These are phyloP conservation scores for Choanephora cucurbitarum DNA, from an alignment of 371 early-diverging fungal species.

Conservation along the genomic window DNA sequence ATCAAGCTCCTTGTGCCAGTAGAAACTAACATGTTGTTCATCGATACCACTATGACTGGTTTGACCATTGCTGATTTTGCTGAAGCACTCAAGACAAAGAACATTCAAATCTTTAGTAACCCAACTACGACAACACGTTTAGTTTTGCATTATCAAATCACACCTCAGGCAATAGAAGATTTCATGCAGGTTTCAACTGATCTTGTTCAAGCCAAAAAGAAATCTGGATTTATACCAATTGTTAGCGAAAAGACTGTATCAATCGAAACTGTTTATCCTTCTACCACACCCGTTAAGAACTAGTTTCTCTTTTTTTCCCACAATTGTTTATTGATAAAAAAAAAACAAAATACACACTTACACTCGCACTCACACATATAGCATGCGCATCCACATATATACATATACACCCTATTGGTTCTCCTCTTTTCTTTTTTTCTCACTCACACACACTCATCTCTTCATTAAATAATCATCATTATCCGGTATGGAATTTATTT, in stretches of 20 bases:
- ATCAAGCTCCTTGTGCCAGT: constrained; percentile 62
- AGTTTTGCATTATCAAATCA: constrained; percentile 79
- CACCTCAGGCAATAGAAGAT: constrained; percentile 56
- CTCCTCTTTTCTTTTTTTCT: background rate
- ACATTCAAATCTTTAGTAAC: constrained; percentile 57
- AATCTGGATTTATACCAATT: constrained; percentile 23
- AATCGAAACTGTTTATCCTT: constrained; percentile 22
- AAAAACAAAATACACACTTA: too few relatives aligned
- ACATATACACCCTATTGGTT: background rate
- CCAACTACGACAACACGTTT: constrained; percentile 56
- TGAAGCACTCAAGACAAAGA: constrained; percentile 45
- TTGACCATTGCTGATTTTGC: constrained; percentile 52
- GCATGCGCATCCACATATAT: too few relatives aligned
- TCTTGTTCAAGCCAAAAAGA: constrained; percentile 22
- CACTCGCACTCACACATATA: too few relatives aligned
- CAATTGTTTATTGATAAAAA: background rate
- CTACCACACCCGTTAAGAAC: constrained; percentile 6
- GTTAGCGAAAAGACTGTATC: constrained; percentile 2
- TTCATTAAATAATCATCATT: background rate
- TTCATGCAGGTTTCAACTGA: constrained; percentile 39
- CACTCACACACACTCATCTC: too few relatives aligned
- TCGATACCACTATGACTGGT: constrained; percentile 55
- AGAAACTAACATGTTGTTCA: constrained; percentile 90
- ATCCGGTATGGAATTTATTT: constrained; percentile 13
- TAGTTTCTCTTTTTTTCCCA: background rate